A percentile compares a stretch with the other conserved stretches of the same genome.
Evolutionary conservation across 169 alveolate species (phyloP).

Genomic region (Cryptosporidium andersoni): DNA sequence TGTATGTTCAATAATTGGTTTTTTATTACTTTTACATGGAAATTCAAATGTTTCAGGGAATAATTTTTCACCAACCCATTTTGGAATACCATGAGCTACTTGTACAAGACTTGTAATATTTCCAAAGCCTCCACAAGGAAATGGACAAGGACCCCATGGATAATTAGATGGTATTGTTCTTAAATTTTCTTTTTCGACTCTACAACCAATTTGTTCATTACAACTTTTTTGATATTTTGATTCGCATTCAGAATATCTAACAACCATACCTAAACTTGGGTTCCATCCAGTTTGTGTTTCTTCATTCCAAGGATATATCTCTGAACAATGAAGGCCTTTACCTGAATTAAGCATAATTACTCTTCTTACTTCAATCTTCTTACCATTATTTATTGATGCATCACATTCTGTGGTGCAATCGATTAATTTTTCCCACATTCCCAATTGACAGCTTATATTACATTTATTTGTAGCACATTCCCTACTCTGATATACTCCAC

Average conservation of each 20-base stretch:
- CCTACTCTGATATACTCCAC: conserved; percentile 66
- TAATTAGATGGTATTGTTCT: conserved; percentile 70
- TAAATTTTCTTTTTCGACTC: conserved; percentile 64
- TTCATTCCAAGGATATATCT: conserved; percentile 58
- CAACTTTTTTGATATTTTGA: conserved; percentile 23
- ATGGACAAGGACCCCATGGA: conserved; percentile 71
- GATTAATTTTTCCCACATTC: conserved; percentile 61
- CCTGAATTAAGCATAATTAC: conserved; percentile 47
- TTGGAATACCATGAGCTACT: conserved; percentile 66
- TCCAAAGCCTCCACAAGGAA: conserved; percentile 70
- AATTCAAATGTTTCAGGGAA: conserved; percentile 57
- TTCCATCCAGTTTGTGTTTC: conserved; percentile 55
- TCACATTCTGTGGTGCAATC: conserved; percentile 46
- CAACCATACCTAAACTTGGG: conserved; percentile 48
- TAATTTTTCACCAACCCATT: conserved; percentile 67
- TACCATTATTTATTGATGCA: conserved; percentile 49
- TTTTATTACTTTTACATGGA: conserved; percentile 67
- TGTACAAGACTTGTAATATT: conserved; percentile 65
- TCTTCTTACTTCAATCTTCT: conserved; percentile 54
- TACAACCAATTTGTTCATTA: conserved; percentile 43
- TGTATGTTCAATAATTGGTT: conserved; percentile 55
- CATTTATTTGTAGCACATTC: conserved; percentile 60
- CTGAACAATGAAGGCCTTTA: conserved; percentile 53
- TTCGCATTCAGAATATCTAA: conserved; percentile 48
- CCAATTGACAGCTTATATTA: conserved; percentile 65